Percentiles rank a stretch among this genome's conserved stretches.
These are phyloP conservation scores for Nakazawaea ishiwadae DNA, from an alignment of 805 yeast genomes.

Conservation along the genomic window DNA sequence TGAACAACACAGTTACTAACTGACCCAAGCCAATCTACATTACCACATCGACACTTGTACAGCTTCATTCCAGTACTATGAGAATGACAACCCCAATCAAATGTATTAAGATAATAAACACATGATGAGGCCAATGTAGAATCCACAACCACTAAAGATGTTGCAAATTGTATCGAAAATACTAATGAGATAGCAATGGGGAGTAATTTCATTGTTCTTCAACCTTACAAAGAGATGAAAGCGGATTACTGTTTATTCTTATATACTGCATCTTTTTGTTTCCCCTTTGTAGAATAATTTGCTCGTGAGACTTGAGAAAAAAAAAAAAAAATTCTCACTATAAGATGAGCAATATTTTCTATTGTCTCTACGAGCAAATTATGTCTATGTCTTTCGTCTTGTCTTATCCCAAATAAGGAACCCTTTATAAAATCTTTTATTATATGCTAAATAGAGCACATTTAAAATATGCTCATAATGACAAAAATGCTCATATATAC, in stretches of 20 bases:
- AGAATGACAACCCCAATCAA: slow-evolving; percentile 41
- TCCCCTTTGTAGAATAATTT: too few species aligned
- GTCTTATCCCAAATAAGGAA: too few species aligned
- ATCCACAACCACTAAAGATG: slow-evolving; percentile 20
- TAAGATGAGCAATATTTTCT: background rate
- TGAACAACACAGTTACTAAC: slow-evolving; percentile 36
- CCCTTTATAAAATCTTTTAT: background rate
- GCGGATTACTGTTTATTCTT: too few species aligned
- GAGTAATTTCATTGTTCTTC: too few species aligned
- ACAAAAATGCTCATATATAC: too few species aligned
- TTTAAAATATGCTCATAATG: too few species aligned
- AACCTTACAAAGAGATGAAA: too few species aligned
- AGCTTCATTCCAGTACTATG: slow-evolving; percentile 21
- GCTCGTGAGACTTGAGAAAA: background rate
- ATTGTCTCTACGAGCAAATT: background rate
- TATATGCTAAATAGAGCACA: background rate
- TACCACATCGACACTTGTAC: slow-evolving; percentile 36
- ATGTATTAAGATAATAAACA: slow-evolving; percentile 31
- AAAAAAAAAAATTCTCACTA: background rate
- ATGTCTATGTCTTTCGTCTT: background rate
- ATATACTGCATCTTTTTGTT: too few species aligned
- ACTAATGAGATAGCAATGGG: too few species aligned
- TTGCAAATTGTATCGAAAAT: background rate
- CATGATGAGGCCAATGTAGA: slow-evolving; percentile 36
- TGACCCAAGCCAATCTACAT: slow-evolving; percentile 39